Conservation (phyloP, 2,329 filamentous ascomycete genomes). For the Ophiostoma quercus region DNA sequence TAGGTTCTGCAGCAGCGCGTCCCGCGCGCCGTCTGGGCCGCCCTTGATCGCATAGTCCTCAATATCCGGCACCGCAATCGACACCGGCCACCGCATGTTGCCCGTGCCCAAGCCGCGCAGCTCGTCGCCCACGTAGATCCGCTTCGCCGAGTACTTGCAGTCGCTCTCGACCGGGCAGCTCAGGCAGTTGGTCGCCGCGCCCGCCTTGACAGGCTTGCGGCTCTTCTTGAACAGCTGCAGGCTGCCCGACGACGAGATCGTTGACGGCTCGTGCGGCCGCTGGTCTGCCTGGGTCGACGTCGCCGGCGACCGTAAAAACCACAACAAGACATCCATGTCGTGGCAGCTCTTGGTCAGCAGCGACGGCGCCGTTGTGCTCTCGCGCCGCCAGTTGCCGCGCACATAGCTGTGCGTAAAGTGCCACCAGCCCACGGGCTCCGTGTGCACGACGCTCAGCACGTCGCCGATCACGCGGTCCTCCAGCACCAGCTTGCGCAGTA, state of each 20-base stretch:
- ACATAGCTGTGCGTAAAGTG: conserved; percentile 91
- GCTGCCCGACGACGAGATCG: conserved; percentile 69
- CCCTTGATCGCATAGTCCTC: conserved; percentile 59
- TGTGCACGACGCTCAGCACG: conserved; percentile 79
- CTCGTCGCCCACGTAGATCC: conserved; percentile 63
- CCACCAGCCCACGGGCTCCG: conserved; percentile 94
- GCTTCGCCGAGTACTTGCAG: conserved; percentile 81
- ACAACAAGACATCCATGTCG: conserved; percentile 87
- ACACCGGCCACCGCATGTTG: conserved; percentile 73
- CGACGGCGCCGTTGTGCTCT: conserved; percentile 69
- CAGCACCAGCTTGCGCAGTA: conserved; percentile 72
- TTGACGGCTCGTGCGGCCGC: conserved; percentile 64
- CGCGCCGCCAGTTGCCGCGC: conserved; percentile 86
- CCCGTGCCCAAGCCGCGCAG: conserved; percentile 56
- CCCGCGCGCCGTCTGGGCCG: conserved; percentile 46
- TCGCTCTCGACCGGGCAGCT: conserved; percentile 67
- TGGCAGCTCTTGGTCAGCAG: conserved; percentile 94
- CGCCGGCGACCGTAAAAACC: conserved; percentile 75
- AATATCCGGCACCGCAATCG: conserved; percentile 86
- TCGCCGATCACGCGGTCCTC: conserved; percentile 75
- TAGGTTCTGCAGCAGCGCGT: conserved; percentile 37
- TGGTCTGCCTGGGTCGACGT: conserved; percentile 38
- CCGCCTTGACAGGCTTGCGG: conserved; percentile 71
- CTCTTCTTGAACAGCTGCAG: conserved; percentile 71
- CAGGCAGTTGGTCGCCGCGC: conserved; percentile 78